phyloP scores from a whole-genome alignment of 305 asterid genomes.

The Solanum hybrid region DNA sequence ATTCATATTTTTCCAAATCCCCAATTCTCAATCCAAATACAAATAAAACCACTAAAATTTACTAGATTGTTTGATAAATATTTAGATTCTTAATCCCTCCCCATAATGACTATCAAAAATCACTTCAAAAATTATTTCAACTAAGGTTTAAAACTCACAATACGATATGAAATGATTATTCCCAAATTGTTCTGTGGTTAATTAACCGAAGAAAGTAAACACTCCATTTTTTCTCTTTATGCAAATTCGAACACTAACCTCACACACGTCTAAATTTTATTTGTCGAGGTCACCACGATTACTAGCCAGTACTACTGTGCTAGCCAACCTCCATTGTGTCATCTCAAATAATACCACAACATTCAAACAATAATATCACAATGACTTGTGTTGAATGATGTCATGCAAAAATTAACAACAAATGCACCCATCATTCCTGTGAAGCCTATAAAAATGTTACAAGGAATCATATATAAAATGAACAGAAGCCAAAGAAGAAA shows the following conservation, averaged over 20 bases:
- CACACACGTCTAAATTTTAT: neutral
- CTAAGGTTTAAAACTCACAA: neutral
- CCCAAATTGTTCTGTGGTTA: neutral
- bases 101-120: neutral
- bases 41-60: no score
- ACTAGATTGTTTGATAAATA: neutral
- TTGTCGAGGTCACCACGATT: neutral
- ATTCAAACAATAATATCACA: neutral
- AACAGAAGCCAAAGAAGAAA: neutral
- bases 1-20: neutral
- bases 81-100: neutral
- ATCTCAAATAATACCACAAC: neutral
- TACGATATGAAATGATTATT: no score
- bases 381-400: neutral
- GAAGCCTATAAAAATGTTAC: neutral
- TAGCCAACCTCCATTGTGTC: neutral
- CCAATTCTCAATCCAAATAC: neutral
- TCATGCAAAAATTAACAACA: neutral
- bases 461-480: neutral
- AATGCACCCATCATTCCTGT: neutral
- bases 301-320: neutral
- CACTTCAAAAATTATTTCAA: no score
- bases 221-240: no score
- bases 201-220: no score
- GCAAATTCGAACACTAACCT: neutral